phyloP scores from a whole-genome alignment of 805 yeast genomes.

The Candida chilensis region DNA sequence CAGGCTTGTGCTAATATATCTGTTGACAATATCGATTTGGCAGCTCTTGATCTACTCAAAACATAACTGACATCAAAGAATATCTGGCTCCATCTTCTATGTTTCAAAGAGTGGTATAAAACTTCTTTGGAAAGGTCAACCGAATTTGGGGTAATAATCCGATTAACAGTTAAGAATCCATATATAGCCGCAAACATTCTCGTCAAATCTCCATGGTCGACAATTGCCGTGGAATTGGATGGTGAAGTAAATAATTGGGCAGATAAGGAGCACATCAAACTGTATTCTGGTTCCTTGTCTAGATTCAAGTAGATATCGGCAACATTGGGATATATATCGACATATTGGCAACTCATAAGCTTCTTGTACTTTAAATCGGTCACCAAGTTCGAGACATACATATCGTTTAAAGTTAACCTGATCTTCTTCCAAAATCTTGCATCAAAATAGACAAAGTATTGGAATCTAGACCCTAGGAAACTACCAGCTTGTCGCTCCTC shows the following conservation, averaged over 20 bases:
- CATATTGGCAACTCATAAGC: constrained; percentile 67
- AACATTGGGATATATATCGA: constrained; percentile 71
- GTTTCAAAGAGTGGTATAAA: constrained; percentile 43
- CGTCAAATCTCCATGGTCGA: constrained; percentile 55
- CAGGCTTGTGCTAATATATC: constrained; percentile 48
- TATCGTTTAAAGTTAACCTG: constrained; percentile 48
- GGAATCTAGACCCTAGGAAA: constrained; percentile 54
- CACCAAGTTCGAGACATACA: constrained; percentile 57
- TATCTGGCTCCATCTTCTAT: constrained; percentile 69
- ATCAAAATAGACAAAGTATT: constrained; percentile 56
- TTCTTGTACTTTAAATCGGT: constrained; percentile 48
- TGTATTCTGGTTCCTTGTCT: constrained; percentile 86
- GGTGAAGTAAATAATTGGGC: constrained; percentile 91
- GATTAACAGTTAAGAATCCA: constrained; percentile 50
- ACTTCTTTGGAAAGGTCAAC: constrained; percentile 25
- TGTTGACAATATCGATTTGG: constrained; percentile 32
- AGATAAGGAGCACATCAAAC: constrained; percentile 63
- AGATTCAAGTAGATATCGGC: constrained; percentile 59
- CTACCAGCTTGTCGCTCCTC: too few species aligned
- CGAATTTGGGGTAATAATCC: constrained; percentile 32
- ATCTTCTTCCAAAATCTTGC: constrained; percentile 62
- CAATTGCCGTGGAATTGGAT: constrained; percentile 56
- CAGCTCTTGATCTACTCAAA: constrained; percentile 57
- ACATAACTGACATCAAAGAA: constrained; percentile 76
- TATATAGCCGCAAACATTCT: constrained; percentile 54